These are phyloP conservation scores for Tetrahymena thermophila DNA, from an alignment of 73 alveolate genomes.

Conservation along the genomic window DNA sequence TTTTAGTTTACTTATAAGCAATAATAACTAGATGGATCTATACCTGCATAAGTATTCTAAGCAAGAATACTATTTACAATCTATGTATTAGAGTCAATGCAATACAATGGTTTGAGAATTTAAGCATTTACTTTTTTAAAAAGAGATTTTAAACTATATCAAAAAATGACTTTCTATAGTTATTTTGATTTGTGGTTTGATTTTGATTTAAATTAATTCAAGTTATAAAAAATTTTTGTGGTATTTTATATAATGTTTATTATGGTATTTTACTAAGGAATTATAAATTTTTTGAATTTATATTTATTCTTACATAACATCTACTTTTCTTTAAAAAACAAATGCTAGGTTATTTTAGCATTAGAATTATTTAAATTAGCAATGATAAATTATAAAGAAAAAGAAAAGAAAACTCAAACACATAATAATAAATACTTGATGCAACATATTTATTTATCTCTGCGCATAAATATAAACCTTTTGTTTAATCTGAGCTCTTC, in stretches of 20 bases:
- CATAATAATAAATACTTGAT: not conserved
- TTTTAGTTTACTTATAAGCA: not conserved
- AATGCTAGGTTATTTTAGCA: not conserved
- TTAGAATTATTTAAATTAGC: not conserved
- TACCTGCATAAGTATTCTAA: not conserved
- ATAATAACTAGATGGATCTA: not conserved
- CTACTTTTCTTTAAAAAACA: no score
- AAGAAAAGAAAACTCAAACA: no score
- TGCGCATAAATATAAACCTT: not conserved
- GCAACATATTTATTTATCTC: not conserved
- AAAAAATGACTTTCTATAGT: no score
- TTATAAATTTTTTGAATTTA: no score
- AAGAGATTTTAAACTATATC: not conserved
- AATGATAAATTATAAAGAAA: no score
- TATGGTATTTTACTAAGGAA: no score
- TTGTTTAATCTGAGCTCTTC: not conserved
- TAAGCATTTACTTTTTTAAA: not conserved
- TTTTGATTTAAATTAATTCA: no score
- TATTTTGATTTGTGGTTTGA: not conserved
- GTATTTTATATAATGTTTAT: no score
- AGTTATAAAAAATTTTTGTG: no score
- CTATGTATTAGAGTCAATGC: not conserved
- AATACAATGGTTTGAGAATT: not conserved
- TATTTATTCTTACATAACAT: no score
- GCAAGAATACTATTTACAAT: not conserved